phyloP scores from a whole-genome alignment of 208 protist species.

The Willaertia magna region DNA sequence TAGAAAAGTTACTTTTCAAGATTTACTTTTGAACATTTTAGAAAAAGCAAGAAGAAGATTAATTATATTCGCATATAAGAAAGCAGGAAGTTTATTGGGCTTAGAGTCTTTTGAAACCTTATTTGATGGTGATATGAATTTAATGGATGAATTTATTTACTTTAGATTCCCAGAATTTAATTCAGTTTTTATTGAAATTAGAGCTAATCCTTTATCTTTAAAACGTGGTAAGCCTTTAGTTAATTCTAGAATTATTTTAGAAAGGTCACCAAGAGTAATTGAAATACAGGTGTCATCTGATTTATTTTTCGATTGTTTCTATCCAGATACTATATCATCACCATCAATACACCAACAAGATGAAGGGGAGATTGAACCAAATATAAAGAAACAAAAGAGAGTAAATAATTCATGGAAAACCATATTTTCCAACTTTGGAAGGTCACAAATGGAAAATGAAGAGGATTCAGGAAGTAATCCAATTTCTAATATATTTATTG shows the following conservation, averaged over 20 bases:
- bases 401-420: too few species aligned
- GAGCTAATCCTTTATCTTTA: background rate
- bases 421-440: too few species aligned
- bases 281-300: background rate
- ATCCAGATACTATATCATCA: too few species aligned
- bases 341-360: too few species aligned
- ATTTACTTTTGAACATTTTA: background rate
- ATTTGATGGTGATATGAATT: background rate
- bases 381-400: background rate
- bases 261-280: background rate
- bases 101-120: background rate
- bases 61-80: background rate
- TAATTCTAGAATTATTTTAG: background rate
- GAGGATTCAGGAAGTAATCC: background rate
- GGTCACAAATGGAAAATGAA: too few species aligned
- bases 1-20: background rate
- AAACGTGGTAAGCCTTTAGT: background rate
- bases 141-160: background rate
- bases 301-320: background rate
- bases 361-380: background rate
- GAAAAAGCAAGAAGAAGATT: background rate
- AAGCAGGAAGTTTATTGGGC: background rate
- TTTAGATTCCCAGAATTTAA: background rate
- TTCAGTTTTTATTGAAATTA: background rate
- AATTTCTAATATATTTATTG: background rate